Evolutionary conservation across 192 early-diverging fungal species (phyloP), one percentile per base, ranked within the genome.

Genomic region (Thoreauomyces humboldtii): DNA sequence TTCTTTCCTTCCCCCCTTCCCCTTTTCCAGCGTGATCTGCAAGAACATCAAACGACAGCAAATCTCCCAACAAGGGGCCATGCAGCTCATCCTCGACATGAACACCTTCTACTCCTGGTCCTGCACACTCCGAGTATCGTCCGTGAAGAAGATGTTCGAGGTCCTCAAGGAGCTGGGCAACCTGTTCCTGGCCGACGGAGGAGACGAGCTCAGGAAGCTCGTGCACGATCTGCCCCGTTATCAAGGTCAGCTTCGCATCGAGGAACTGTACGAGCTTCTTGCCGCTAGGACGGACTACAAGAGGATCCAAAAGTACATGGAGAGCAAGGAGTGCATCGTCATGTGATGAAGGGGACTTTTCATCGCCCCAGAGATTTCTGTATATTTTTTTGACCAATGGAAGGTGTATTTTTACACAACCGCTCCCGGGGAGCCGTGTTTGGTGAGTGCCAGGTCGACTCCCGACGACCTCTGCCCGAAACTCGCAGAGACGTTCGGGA

Each of bases 1-100:
- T 4, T 7, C 25, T 47, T 19, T 43, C 42, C 28, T 45, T 32
- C 31, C 21, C 59, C 4, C 11, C 7, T n/a, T 7, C 14, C 48
- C 19, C 51, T 7, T 41, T 33, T 35, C 21, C 51, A 92, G 90
- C 47, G 78, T 88, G 48, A 83, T 98, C 33, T 76, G 85, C 55
- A 92, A 95, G 51, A 89, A 96, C 73, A 73, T 98, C 28, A 89
- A 89, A 52, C 72, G 82, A 53, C 89, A 86, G 59, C 87, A 86
- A 33, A 86, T 98, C 29, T 90, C 84, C 22, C 86, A 88, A 44
- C 76, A 85, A 5, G 96, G 96, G 9, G 93, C 92, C 0, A 89
- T 95, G 64, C 93, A 93, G 73, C 84, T 96, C 25, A 95, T 97
- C 45, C 77, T 79, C 86, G 92, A 93, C 62, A 63, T 93, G 61